Conservation (phyloP, 192 early-diverging fungal species). For the Coemansia reversa region DNA sequence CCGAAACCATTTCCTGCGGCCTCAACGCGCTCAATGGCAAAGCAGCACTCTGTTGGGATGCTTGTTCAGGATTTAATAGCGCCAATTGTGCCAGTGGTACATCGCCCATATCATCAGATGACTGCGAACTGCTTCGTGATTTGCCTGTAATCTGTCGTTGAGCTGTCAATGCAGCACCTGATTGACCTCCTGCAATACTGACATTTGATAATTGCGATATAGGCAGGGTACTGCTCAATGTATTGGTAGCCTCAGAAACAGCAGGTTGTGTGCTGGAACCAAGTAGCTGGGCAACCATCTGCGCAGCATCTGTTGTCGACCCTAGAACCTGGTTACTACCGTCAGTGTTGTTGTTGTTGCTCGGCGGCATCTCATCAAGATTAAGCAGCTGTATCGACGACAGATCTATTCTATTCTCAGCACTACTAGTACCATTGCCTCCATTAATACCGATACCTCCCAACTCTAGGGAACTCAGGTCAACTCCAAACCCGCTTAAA, state of each 20-base stretch:
- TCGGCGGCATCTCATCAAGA: slow-evolving; percentile 18
- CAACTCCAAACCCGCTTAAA: slow-evolving; percentile 38
- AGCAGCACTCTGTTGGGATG: neutral
- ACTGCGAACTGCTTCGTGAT: slow-evolving; percentile 34
- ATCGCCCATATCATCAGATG: slow-evolving; percentile 49
- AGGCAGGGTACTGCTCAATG: too few species aligned
- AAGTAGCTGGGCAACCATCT: slow-evolving; percentile 37
- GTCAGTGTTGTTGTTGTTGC: neutral
- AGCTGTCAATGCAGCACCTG: neutral
- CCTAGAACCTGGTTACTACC: neutral
- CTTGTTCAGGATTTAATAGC: slow-evolving; percentile 3
- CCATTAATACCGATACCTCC: neutral
- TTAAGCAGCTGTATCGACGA: slow-evolving; percentile 46
- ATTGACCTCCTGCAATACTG: neutral
- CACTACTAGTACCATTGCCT: neutral
- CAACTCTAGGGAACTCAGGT: slow-evolving; percentile 30
- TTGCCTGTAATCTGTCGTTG: slow-evolving; percentile 6
- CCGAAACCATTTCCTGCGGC: neutral
- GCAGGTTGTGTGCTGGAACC: slow-evolving; percentile 12
- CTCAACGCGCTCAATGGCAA: neutral
- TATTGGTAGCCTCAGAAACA: neutral
- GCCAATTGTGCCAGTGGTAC: slow-evolving; percentile 46
- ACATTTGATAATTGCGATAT: too few species aligned
- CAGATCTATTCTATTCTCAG: slow-evolving; percentile 20
- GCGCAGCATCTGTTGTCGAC: slow-evolving; percentile 22